phyloP scores from a whole-genome alignment of 306 rosid genomes.

The Castanospermum australe region DNA sequence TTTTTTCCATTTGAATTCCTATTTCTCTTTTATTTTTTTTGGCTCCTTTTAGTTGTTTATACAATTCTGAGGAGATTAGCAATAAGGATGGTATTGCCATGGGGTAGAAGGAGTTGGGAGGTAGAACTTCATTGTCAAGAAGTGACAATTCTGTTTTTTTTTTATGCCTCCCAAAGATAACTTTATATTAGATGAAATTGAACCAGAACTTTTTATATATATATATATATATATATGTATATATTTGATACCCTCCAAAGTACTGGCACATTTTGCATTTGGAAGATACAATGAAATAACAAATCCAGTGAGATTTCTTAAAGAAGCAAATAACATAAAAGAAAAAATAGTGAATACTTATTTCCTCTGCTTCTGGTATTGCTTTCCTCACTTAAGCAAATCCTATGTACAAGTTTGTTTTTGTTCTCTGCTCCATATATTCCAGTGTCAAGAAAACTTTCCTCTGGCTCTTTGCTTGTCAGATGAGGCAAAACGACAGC shows the following conservation, averaged over 20 bases:
- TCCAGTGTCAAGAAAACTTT: neutral
- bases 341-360: neutral
- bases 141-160: neutral
- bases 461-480: neutral
- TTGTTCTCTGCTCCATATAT: neutral
- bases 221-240: too few species aligned
- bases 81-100: neutral
- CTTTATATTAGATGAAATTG: neutral
- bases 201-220: too few species aligned
- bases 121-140: neutral
- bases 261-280: neutral
- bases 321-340: neutral
- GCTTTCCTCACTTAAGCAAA: neutral
- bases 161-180: neutral
- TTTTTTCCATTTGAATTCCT: too few species aligned
- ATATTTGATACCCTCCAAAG: neutral
- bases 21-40: neutral
- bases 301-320: neutral
- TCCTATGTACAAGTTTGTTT: neutral
- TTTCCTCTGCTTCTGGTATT: neutral
- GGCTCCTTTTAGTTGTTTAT: neutral
- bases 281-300: neutral
- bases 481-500: slow-evolving; percentile 37
- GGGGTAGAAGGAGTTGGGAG: neutral
- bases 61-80: too few species aligned